Percentiles rank a stretch among this genome's conserved stretches.
phyloP scores from a whole-genome alignment of 495 filamentous ascomycete genomes.

The Staphylotrichum tortipilum region DNA sequence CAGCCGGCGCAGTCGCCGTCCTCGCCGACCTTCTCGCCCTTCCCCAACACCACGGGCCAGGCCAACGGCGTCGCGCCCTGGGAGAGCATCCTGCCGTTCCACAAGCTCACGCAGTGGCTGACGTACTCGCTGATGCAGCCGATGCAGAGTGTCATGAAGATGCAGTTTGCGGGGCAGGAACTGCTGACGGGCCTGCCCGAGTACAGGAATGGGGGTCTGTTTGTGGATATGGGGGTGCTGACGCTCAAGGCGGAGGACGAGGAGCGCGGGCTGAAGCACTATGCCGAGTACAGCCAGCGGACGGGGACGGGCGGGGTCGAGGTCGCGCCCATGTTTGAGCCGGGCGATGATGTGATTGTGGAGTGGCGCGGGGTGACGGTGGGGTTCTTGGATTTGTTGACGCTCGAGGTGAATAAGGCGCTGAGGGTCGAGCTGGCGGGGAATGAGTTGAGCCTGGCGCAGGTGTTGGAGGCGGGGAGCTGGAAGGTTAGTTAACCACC shows the following conservation, averaged over 20 bases:
- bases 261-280: constrained; percentile 61
- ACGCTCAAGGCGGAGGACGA: constrained; percentile 59
- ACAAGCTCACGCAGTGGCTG: constrained; percentile 71
- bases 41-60: constrained; percentile 32
- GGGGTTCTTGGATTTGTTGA: constrained; percentile 70
- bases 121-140: constrained; percentile 84
- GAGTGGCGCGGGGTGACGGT: constrained; percentile 82
- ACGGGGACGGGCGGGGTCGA: constrained; percentile 64
- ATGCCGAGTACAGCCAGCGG: constrained; percentile 60
- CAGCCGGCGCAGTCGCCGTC: constrained; percentile 48
- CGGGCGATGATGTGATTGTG: constrained; percentile 76
- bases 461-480: constrained; percentile 81
- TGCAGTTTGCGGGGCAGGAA: constrained; percentile 68
- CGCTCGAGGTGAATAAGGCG: constrained; percentile 59
- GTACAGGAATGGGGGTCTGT: constrained; percentile 78
- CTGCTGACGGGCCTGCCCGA: constrained; percentile 79
- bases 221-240: constrained; percentile 74
- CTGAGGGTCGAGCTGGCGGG: constrained; percentile 43
- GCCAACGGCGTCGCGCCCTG: constrained; percentile 53
- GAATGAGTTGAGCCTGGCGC: constrained; percentile 58
- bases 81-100: constrained; percentile 92
- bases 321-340: constrained; percentile 68
- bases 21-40: constrained; percentile 38
- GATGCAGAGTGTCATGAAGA: constrained; percentile 66
- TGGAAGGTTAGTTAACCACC: constrained; percentile 91